Base-by-base conservation (phyloP, 225 moss, liverwort and hornwort species). In the Takakia lepidozioides region DNA sequence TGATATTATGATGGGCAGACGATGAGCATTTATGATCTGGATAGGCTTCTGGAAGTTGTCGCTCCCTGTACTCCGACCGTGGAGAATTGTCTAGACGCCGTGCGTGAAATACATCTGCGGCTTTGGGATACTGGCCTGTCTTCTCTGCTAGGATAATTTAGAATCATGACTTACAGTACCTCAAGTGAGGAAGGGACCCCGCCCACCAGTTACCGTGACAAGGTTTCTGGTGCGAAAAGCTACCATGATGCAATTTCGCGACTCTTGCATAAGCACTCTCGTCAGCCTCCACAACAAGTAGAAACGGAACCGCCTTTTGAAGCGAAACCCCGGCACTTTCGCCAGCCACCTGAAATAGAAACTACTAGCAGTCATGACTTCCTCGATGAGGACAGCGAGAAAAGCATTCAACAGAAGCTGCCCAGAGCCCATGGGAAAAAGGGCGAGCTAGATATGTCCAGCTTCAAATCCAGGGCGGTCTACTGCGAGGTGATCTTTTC, bases 401-500 rank as follows among this genome's bases (percentile, higher is more conserved):
- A 59, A 26, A 42, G 30, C 1, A 20, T 35, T 9, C 53, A 43
- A 39, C 11, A 21, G 5, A 46, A 29, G 3, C 10, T 45, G 8
- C 45, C 45, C 6, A 46, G 25, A 15, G 25, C 24, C 30, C 51
- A 55, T 30, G 26, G 32, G 38, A 39, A 17, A 2, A 40, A 41
- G 24, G 60, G 43, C 1, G 42, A 25, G 1, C 11, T 64, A 17
- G 45, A 56, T 19, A 29, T 24, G 10, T 56, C 48, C 28, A 56
- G 49, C 1, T 74, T 74, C 39, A 74, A 74, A 46, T 74, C 74
- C 1, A 69, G 43, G 44, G 68, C 64, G 1, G 21, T 74, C 1
- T 74, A 64, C 20, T 69, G 64, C 25, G 68, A 74, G 69, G 74
- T 72, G 38, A n/a, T n/a, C n/a, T n/a, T n/a, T n/a, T n/a, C n/a